A percentile compares a stretch with the other conserved stretches of the same genome.
These are phyloP conservation scores for Testicularia cyperi DNA, from an alignment of 1,284 basidiomycete species.

Conservation along the genomic window DNA sequence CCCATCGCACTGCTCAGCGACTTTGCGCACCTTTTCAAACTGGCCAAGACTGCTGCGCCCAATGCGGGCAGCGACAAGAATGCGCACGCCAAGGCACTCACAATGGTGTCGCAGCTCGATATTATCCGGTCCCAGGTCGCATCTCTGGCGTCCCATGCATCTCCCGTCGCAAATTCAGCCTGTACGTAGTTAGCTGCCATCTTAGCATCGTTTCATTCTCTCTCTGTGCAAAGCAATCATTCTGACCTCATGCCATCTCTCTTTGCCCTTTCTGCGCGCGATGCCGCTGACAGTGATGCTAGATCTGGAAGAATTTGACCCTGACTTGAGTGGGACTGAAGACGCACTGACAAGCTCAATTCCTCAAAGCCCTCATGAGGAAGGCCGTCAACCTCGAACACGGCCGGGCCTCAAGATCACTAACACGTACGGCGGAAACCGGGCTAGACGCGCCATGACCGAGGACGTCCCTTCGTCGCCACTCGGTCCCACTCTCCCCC, in stretches of 20 bases:
- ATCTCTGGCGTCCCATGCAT: conserved; percentile 8
- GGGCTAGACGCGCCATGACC: conserved; percentile 25
- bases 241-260: conserved; percentile 11
- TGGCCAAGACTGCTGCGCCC: conserved; percentile 12
- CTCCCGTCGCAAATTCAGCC: conserved; percentile 9
- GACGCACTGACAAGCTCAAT: too few relatives aligned
- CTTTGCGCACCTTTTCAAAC: conserved; percentile 53
- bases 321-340: too few relatives aligned
- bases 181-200: conserved; percentile 51
- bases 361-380: too few relatives aligned
- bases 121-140: conserved; percentile 45
- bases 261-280: not conserved
- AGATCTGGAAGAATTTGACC: too few relatives aligned
- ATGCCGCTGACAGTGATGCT: too few relatives aligned
- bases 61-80: conserved; percentile 15
- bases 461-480: conserved; percentile 7
- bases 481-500: too few relatives aligned
- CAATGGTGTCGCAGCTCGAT: conserved; percentile 37
- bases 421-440: conserved; percentile 21
- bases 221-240: not conserved
- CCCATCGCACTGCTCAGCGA: conserved; percentile 51
- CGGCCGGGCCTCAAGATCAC: conserved; percentile 11
- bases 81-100: conserved; percentile 17
- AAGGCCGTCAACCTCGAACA: conserved; percentile 1
- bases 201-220: too few relatives aligned